phyloP scores from a whole-genome alignment of 1,284 basidiomycete genomes.

The Malassezia psittaci region DNA sequence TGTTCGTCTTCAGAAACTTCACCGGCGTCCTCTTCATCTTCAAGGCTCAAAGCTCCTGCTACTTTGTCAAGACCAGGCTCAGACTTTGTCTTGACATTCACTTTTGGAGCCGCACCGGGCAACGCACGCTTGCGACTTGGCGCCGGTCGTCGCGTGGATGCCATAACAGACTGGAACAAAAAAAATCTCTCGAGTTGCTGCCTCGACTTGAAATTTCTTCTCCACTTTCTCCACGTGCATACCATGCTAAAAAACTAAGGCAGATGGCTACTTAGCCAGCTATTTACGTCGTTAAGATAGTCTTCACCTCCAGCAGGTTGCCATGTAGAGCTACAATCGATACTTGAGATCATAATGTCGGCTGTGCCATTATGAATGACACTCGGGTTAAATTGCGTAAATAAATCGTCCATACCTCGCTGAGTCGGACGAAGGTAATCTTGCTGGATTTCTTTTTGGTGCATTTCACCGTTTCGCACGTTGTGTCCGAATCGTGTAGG shows the following conservation, averaged over 20 bases:
- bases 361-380: conserved; percentile 31
- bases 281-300: conserved; percentile 14
- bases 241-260: not conserved
- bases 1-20: conserved; percentile 21
- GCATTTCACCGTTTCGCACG: conserved; percentile 19
- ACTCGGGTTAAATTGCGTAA: conserved; percentile 29
- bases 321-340: conserved; percentile 21
- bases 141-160: not conserved
- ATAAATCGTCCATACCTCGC: conserved; percentile 2
- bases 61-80: conserved; percentile 8
- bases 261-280: conserved; percentile 19
- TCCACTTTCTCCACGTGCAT: not conserved
- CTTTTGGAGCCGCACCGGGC: conserved; percentile 8
- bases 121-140: conserved; percentile 15
- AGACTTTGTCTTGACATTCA: not conserved
- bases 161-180: conserved; percentile 3
- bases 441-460: conserved; percentile 29
- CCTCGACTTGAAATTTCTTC: not conserved
- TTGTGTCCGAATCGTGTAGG: conserved; percentile 17
- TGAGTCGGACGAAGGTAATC: conserved; percentile 31
- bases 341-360: conserved; percentile 23
- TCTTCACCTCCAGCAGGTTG: conserved; percentile 5
- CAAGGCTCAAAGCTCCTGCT: conserved; percentile 5
- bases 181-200: not conserved
- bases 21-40: conserved; percentile 11